These are phyloP conservation scores for Haberlea rhodopensis DNA, from an alignment of 257 asterid species.

Conservation along the genomic window DNA sequence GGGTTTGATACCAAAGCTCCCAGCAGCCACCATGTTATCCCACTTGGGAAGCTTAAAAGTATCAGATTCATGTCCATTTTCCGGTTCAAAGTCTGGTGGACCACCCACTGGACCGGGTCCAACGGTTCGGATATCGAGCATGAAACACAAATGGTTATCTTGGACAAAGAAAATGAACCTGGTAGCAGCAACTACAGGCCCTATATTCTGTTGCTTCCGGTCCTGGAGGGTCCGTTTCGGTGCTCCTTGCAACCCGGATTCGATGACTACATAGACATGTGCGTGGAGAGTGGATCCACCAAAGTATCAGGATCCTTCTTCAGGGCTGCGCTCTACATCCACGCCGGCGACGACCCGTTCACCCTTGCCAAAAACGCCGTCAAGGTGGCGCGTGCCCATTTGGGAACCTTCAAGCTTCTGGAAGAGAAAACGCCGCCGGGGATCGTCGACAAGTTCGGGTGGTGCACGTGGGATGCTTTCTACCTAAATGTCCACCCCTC, in stretches of 20 bases:
- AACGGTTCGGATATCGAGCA: conserved; percentile 27
- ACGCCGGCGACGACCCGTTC: conserved; percentile 26
- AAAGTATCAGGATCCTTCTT: conserved; percentile 13
- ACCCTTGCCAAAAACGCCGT: conserved; percentile 22
- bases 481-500: conserved; percentile 21
- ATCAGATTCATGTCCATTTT: conserved; percentile 34
- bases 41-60: conserved; percentile 30
- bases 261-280: conserved; percentile 22
- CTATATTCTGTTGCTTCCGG: conserved; percentile 27
- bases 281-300: conserved; percentile 28
- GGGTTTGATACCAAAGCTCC: conserved; percentile 22
- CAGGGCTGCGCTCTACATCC: conserved; percentile 22
- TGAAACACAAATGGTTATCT: conserved; percentile 31
- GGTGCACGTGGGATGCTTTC: conserved; percentile 37
- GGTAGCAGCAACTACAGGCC: conserved; percentile 17
- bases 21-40: conserved; percentile 30
- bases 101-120: conserved; percentile 33
- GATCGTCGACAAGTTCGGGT: conserved; percentile 29
- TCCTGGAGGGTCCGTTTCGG: conserved; percentile 26
- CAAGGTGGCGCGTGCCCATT: conserved; percentile 21
- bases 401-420: conserved; percentile 30
- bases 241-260: conserved; percentile 21
- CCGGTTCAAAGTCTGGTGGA: conserved; percentile 42
- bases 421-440: conserved; percentile 29
- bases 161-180: conserved; percentile 24